A percentile compares a stretch with the other conserved stretches of the same genome.
Evolutionary conservation across 192 early-diverging fungal species (phyloP).

Genomic region (Coemansia sp.): DNA sequence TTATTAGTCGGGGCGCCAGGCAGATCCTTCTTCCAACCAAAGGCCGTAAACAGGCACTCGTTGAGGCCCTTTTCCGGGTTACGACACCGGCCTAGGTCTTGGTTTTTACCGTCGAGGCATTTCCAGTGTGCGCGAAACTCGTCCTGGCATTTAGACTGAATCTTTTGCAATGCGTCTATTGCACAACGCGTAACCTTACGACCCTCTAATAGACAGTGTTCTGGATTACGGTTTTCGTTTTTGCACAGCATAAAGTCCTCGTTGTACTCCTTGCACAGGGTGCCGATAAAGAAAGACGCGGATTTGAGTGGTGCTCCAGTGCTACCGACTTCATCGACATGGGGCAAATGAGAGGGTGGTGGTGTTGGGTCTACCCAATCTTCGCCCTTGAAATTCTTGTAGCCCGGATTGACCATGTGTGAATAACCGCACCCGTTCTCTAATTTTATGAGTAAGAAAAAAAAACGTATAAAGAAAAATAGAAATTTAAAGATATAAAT

Average conservation of each 20-base stretch:
- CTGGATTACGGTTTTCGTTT: constrained; percentile 84
- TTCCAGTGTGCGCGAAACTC: constrained; percentile 91
- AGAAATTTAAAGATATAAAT: not conserved
- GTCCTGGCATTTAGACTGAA: constrained; percentile 86
- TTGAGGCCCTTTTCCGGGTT: constrained; percentile 79
- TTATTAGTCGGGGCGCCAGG: constrained; percentile 61
- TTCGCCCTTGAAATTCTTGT: constrained; percentile 50
- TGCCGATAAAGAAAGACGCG: constrained; percentile 86
- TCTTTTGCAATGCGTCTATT: constrained; percentile 81
- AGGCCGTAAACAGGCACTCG: constrained; percentile 84
- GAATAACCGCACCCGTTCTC: not conserved
- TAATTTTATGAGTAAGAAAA: not conserved
- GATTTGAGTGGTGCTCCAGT: constrained; percentile 93
- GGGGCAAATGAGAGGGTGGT: constrained; percentile 66
- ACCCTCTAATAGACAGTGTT: constrained; percentile 92
- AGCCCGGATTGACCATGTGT: constrained; percentile 50
- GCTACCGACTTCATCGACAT: constrained; percentile 85
- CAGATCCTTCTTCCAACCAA: constrained; percentile 75
- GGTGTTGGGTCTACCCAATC: constrained; percentile 87
- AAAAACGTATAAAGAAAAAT: not conserved
- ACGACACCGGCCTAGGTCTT: constrained; percentile 81
- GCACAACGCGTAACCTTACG: constrained; percentile 96
- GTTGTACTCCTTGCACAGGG: constrained; percentile 88
- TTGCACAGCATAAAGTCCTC: constrained; percentile 99
- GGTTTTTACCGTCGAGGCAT: constrained; percentile 92